Base-by-base conservation (phyloP, 2,329 filamentous ascomycete genomes). In the Coniella vitis region DNA sequence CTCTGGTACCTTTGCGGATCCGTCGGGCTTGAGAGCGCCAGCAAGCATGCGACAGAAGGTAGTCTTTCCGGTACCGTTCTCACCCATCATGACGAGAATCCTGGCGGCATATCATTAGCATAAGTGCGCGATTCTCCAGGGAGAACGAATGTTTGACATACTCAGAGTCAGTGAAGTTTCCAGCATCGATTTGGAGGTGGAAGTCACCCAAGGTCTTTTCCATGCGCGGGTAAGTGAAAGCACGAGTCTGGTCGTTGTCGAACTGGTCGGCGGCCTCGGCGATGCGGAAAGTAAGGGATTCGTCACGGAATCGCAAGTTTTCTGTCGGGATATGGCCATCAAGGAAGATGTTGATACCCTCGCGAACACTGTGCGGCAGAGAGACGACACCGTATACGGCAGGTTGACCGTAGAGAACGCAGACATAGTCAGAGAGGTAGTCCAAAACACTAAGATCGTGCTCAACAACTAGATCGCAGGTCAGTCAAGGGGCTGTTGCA, bases 11-110 rank as follows among this genome's bases (percentile, higher is more conserved):
- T 81, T 81, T 60, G 80, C 75, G 56, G 76, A 82, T 60, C 79
- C 82, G 61, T 98, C 94, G 8, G 94, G 93, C 72, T 96, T 91
- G 60, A 95, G 78, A 35, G 87, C 88, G 64, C 94, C 94, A 50
- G 93, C 93, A 57, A 98, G 78, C 73, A 98, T 86, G 65, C 86
- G 89, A 76, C 91, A 97, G 78, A 98, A 98, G 4, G 93, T 98
- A 1, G 93, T 98, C 78, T 98, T 96, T 67, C 94, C 94, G 32
- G 94, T 98, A 71, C 93, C 93, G 71, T 98, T 98, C 75, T 97
- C 91, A 59, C 93, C 93, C 93, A 98, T 97, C 89, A 98, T 95
- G 69, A 98, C 93, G 50, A 98, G 82, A 59, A 98, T 98, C 66
- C 45, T 47, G 16, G 9, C 4, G 17, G 16, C 8, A 19, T n/a